Evolutionary conservation across 345 rosid species (phyloP).

Genomic region (Aquilaria malaccensis): DNA sequence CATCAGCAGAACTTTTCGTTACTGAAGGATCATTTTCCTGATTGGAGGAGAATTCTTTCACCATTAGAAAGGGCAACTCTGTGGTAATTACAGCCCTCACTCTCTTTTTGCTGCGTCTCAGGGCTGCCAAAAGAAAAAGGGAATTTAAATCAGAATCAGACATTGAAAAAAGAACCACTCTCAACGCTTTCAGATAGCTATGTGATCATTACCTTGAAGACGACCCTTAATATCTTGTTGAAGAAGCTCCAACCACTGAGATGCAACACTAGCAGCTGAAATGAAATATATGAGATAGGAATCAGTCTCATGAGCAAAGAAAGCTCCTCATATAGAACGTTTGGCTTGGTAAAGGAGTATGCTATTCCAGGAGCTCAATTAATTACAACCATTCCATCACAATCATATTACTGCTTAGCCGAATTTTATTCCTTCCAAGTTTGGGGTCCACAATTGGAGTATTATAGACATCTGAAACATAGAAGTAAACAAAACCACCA

Average conservation of each 20-base stretch:
- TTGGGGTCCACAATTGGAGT: no score
- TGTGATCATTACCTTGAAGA: conserved; percentile 50
- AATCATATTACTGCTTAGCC: no score
- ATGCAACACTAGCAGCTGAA: conserved; percentile 87
- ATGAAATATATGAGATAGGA: conserved; percentile 13
- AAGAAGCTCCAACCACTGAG: conserved; percentile 93
- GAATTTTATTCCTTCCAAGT: no score
- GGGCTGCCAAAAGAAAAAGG: conserved; percentile 42
- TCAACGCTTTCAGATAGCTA: background rate
- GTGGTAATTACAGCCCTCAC: conserved; percentile 64
- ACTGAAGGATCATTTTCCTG: conserved; percentile 29
- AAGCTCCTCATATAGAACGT: no score
- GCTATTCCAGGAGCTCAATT: no score
- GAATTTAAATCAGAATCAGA: conserved; percentile 6
- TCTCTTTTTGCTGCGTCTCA: conserved; percentile 85
- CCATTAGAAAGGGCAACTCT: conserved; percentile 69
- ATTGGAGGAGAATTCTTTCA: conserved; percentile 57
- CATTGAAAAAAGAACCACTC: background rate
- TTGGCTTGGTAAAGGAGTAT: no score
- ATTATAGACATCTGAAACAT: conserved; percentile 10
- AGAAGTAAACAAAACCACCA: conserved; percentile 3
- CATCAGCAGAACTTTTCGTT: conserved; percentile 23
- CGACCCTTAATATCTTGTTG: conserved; percentile 92
- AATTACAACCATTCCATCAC: no score
- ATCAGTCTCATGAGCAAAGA: no score